phyloP scores from a whole-genome alignment of 2,329 filamentous ascomycete genomes.

The Colletotrichum tofieldiae region DNA sequence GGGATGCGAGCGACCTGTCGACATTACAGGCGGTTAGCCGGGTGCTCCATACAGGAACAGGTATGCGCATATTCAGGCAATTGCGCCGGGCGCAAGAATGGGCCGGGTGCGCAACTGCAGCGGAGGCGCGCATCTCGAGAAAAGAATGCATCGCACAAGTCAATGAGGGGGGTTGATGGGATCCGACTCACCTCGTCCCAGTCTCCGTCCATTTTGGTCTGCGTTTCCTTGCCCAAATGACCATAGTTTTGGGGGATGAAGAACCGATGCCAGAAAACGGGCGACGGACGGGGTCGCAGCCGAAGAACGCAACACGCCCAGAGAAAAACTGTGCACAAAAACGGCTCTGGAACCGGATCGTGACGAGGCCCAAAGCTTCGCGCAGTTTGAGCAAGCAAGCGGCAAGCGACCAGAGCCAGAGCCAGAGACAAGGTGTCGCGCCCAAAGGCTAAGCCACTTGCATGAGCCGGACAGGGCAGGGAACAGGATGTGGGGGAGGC shows the following conservation, averaged over 20 bases:
- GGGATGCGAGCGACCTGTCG: slow-evolving; percentile 83
- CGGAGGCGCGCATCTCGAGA: background rate
- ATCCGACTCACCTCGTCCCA: slow-evolving; percentile 74
- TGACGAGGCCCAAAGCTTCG: slow-evolving; percentile 32
- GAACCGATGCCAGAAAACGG: slow-evolving; percentile 2
- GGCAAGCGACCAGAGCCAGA: slow-evolving; percentile 20
- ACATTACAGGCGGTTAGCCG: slow-evolving; percentile 34
- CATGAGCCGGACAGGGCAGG: slow-evolving; percentile 37
- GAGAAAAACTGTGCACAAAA: slow-evolving; percentile 8
- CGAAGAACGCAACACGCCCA: background rate
- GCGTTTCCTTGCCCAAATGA: slow-evolving; percentile 55
- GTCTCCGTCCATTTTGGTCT: slow-evolving; percentile 74
- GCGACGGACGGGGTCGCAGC: slow-evolving; percentile 23
- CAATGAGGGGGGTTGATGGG: slow-evolving; percentile 16
- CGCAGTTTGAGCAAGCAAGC: slow-evolving; percentile 23
- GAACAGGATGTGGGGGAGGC: slow-evolving; percentile 35
- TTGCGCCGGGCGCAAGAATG: slow-evolving; percentile 43
- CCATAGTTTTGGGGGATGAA: slow-evolving; percentile 49
- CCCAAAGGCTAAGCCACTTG: slow-evolving; percentile 34
- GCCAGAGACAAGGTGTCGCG: slow-evolving; percentile 28
- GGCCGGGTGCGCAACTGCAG: background rate
- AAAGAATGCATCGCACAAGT: background rate
- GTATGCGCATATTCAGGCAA: slow-evolving; percentile 36
- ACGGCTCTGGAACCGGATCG: slow-evolving; percentile 12
- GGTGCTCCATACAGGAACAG: slow-evolving; percentile 11